A percentile compares a stretch with the other conserved stretches of the same genome.
Evolutionary conservation across 805 yeast species (phyloP).

Genomic region (Wickerhamiella parazyma): DNA sequence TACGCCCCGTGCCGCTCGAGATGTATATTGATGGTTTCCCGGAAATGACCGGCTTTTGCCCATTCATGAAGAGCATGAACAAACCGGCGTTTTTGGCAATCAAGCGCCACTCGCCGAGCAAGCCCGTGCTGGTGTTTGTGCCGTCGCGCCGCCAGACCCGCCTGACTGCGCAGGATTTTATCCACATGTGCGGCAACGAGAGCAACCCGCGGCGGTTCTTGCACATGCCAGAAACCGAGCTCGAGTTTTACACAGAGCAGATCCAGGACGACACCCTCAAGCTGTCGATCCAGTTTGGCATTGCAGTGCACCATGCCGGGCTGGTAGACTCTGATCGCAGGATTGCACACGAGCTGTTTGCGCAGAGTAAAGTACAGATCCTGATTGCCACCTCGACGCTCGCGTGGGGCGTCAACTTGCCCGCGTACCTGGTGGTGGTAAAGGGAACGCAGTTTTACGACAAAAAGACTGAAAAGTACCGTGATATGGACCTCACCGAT

Average conservation of each 20-base stretch:
- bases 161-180: constrained; percentile 63
- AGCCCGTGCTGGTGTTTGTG: constrained; percentile 76
- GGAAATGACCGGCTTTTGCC: constrained; percentile 66
- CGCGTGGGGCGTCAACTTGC: constrained; percentile 79
- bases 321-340: constrained; percentile 59
- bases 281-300: constrained; percentile 63
- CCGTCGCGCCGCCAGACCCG: constrained; percentile 76
- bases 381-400: constrained; percentile 69
- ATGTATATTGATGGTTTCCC: constrained; percentile 84
- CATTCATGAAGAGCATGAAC: constrained; percentile 77
- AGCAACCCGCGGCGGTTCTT: constrained; percentile 61
- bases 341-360: constrained; percentile 57
- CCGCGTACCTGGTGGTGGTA: constrained; percentile 65
- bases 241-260: constrained; percentile 34
- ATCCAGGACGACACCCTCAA: constrained; percentile 77
- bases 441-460: constrained; percentile 62
- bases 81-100: constrained; percentile 88
- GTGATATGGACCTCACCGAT: constrained; percentile 73
- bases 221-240: constrained; percentile 50
- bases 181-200: constrained; percentile 67
- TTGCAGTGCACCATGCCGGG: constrained; percentile 76
- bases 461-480: constrained; percentile 45
- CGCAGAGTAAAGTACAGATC: constrained; percentile 55
- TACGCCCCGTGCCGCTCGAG: constrained; percentile 72
- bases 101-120: constrained; percentile 73